A percentile compares a stretch with the other conserved stretches of the same genome.
These are phyloP conservation scores for Parietichytrium sp. DNA, from an alignment of 108 stramenopile species.

Conservation along the genomic window DNA sequence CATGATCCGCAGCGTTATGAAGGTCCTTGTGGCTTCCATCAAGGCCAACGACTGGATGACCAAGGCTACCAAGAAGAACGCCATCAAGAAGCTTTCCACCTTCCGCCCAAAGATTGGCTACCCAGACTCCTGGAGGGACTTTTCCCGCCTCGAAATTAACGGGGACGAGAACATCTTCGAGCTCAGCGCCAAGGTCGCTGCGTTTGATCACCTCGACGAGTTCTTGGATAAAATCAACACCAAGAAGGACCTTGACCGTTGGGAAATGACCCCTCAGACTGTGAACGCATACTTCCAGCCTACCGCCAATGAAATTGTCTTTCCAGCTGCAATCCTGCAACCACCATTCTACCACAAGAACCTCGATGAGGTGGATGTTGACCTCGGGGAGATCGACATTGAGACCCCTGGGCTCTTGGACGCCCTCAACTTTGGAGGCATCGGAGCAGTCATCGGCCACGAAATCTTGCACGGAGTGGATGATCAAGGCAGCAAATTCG, in stretches of 20 bases:
- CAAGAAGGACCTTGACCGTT: conserved; percentile 71
- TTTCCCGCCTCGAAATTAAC: conserved; percentile 49
- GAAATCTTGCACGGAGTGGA: conserved; percentile 86
- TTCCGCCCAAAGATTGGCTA: conserved; percentile 75
- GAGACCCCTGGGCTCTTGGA: neutral
- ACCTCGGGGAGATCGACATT: neutral
- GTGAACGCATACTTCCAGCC: conserved; percentile 68
- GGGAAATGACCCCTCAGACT: conserved; percentile 83
- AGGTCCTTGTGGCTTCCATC: conserved; percentile 71
- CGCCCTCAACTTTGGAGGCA: conserved; percentile 76
- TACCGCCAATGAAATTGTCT: conserved; percentile 47
- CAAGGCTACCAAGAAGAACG: conserved; percentile 64
- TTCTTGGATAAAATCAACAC: conserved; percentile 72
- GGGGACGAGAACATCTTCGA: conserved; percentile 59
- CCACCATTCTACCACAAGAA: conserved; percentile 75
- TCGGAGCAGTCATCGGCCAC: conserved; percentile 77
- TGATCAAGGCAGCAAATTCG: conserved; percentile 79
- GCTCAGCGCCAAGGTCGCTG: conserved; percentile 63
- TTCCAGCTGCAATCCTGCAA: conserved; percentile 82
- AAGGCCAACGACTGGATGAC: conserved; percentile 83
- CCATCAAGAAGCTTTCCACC: conserved; percentile 71
- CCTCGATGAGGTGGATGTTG: conserved; percentile 58
- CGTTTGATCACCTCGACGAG: conserved; percentile 64
- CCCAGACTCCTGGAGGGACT: conserved; percentile 78
- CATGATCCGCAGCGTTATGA: conserved; percentile 74